Evolutionary conservation across 1,284 basidiomycete species (phyloP).

Genomic region (Leccinum pachyderme): DNA sequence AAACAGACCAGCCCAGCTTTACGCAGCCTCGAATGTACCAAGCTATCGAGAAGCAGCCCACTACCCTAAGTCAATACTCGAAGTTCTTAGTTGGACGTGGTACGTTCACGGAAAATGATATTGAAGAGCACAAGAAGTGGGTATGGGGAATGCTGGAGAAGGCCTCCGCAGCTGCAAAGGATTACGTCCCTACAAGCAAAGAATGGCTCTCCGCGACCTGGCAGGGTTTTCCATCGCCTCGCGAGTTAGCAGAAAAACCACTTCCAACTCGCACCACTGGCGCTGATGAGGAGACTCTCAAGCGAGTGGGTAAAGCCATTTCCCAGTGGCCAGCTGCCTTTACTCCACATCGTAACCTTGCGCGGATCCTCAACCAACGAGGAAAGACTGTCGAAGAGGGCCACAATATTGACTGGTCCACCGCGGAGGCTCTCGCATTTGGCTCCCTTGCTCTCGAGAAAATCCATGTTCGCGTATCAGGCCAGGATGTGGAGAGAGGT

Average conservation of each 20-base stretch:
- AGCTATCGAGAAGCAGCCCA: conserved; percentile 93
- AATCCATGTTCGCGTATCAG: conserved; percentile 93
- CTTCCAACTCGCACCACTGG: conserved; percentile 91
- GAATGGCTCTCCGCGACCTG: conserved; percentile 99
- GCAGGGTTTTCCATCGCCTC: conserved; percentile 98
- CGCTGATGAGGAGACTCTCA: conserved; percentile 73
- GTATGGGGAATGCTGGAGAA: conserved; percentile 99
- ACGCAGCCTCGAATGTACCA: conserved; percentile 99
- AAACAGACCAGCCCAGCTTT: conserved; percentile 98
- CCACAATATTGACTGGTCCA: conserved; percentile 95
- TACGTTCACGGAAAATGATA: conserved; percentile 94
- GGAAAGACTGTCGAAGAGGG: conserved; percentile 92
- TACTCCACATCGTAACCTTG: conserved; percentile 89
- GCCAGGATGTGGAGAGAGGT: conserved; percentile 98
- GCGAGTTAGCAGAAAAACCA: conserved; percentile 90
- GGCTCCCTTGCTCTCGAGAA: conserved; percentile 92
- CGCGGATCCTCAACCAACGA: conserved; percentile 85
- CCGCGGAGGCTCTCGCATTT: conserved; percentile 98
- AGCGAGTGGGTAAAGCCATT: conserved; percentile 84
- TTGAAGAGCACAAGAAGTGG: conserved; percentile 99
- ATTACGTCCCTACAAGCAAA: conserved; percentile 89
- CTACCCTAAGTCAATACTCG: conserved; percentile 89
- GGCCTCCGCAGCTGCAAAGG: conserved; percentile 86
- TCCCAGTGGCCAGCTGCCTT: conserved; percentile 86
- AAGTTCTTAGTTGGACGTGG: conserved; percentile 90